Evolutionary conservation across 108 stramenopile species (phyloP), one percentile per base, ranked within the genome.

Genomic region (Nannochloropsis gaditana): DNA sequence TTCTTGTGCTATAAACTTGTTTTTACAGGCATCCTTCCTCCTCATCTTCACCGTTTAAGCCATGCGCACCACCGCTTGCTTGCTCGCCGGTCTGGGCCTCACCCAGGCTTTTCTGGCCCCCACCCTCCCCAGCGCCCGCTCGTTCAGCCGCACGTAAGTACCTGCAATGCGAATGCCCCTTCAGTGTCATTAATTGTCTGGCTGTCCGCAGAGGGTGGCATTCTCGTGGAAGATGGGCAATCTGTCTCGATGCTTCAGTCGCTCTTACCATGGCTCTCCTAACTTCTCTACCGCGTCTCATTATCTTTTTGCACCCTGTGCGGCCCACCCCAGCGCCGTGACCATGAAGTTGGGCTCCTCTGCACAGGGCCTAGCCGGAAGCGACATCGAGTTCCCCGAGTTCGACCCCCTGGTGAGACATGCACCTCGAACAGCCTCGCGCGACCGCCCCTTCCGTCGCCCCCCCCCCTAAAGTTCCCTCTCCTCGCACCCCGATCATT

Each of bases 351-450:
- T 84, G 47, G 80, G 89, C 86, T 42, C 42, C 44, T 21, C 44
- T 41, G 84, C 44, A 9, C 80, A 89, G 42, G 89, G 89, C 50
- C 85, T 89, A 9, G 89, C 86, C 41, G 89, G 89, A 42, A 21
- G 9, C 17, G 89, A 89, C 89, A 83, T 89, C 50, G 89, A 89
- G 89, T 45, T 79, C 44, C 82, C 86, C 44, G 73, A 41, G 41
- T 89, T 85, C 42, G 89, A 89, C 85, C 89, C 89, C 21, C 85
- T 89, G 42, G 59, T 73, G n/a, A 73, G 59, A n/a, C 31, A 31
- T 31, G 31, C 31, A 31, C 31, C 31, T 31, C 31, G 31, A 31
- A 31, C 31, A 31, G 31, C 31, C 31, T 31, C 31, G 31, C 31
- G 31, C 31, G 31, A 31, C 31, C 31, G 31, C 31, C 31, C 31